phyloP scores from a whole-genome alignment of 768 basidiomycete genomes.

The Pleurotus tuoliensis region DNA sequence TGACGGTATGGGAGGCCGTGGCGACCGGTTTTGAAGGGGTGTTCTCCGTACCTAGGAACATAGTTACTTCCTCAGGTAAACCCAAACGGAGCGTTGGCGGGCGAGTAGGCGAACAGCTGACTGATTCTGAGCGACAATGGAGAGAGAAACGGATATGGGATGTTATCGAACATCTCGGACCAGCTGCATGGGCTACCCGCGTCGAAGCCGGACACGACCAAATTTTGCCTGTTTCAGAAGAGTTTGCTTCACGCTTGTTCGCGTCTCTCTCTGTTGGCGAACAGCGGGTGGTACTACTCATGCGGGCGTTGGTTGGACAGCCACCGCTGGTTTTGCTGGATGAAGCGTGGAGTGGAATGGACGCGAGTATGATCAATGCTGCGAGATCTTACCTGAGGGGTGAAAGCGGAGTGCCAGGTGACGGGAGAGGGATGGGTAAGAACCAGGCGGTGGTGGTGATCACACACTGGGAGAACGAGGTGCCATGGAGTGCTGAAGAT shows the following conservation, averaged over 20 bases:
- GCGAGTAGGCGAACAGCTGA: slow-evolving; percentile 23
- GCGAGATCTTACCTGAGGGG: slow-evolving; percentile 62
- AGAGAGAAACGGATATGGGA: slow-evolving; percentile 37
- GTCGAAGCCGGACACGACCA: neutral
- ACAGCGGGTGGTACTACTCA: slow-evolving; percentile 77
- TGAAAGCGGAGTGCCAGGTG: slow-evolving; percentile 13
- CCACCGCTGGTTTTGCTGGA: slow-evolving; percentile 81
- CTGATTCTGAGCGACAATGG: slow-evolving; percentile 23
- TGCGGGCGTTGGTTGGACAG: slow-evolving; percentile 77
- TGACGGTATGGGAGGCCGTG: slow-evolving; percentile 76
- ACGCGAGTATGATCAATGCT: slow-evolving; percentile 65
- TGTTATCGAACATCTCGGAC: slow-evolving; percentile 65
- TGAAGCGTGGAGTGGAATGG: slow-evolving; percentile 94
- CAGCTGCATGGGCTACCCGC: slow-evolving; percentile 39
- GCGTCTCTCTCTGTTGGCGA: slow-evolving; percentile 64
- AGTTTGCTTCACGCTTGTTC: slow-evolving; percentile 53
- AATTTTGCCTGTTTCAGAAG: slow-evolving; percentile 19
- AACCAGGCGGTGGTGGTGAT: slow-evolving; percentile 82
- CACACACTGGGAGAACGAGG: slow-evolving; percentile 89
- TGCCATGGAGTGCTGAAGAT: slow-evolving; percentile 70
- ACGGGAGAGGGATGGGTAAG: slow-evolving; percentile 38
- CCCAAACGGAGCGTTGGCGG: slow-evolving; percentile 44
- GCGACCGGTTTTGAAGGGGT: slow-evolving; percentile 89
- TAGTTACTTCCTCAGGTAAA: slow-evolving; percentile 35
- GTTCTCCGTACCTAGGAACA: slow-evolving; percentile 35